A percentile compares a stretch with the other conserved stretches of the same genome.
Evolutionary conservation across 2,329 filamentous ascomycete genomes (phyloP).

Genomic region (Gnomoniopsis sp.): DNA sequence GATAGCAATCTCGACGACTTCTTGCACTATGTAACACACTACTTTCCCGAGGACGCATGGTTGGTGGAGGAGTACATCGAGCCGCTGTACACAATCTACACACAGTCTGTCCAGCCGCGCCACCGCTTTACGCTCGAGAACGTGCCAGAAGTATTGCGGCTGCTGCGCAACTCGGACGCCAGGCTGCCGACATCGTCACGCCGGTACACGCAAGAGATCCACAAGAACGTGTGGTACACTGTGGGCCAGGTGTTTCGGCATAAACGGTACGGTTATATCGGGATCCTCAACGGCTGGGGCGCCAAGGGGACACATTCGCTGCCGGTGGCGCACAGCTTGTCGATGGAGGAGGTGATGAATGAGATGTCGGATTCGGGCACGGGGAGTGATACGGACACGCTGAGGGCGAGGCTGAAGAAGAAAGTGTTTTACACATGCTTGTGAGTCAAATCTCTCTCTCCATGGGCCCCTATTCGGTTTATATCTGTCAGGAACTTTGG

Average conservation of each 20-base stretch:
- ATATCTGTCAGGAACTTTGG: slow-evolving; percentile 24
- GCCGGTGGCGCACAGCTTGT: slow-evolving; percentile 25
- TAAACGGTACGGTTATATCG: slow-evolving; percentile 73
- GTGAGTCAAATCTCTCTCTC: slow-evolving; percentile 56
- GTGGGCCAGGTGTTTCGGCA: slow-evolving; percentile 86
- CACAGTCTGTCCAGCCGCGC: slow-evolving; percentile 26
- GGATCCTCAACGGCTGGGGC: slow-evolving; percentile 87
- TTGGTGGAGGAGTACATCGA: slow-evolving; percentile 66
- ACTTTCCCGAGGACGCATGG: slow-evolving; percentile 69
- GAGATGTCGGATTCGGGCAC: slow-evolving; percentile 53
- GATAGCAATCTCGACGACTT: slow-evolving; percentile 63
- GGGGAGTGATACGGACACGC: slow-evolving; percentile 55
- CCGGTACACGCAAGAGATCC: slow-evolving; percentile 33
- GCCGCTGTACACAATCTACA: slow-evolving; percentile 54
- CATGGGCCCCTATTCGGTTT: background rate
- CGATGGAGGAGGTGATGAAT: slow-evolving; percentile 24
- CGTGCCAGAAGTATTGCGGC: slow-evolving; percentile 33
- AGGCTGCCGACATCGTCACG: slow-evolving; percentile 32
- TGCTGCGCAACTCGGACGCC: slow-evolving; percentile 43
- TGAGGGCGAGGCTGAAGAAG: slow-evolving; percentile 48
- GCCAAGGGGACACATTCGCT: slow-evolving; percentile 28
- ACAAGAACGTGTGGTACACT: slow-evolving; percentile 52
- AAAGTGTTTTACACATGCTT: slow-evolving; percentile 84
- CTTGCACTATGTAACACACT: slow-evolving; percentile 59
- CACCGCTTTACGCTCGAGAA: slow-evolving; percentile 31